These are phyloP conservation scores for Aspergillus campestris DNA, from an alignment of 495 filamentous ascomycete genomes.

Conservation along the genomic window DNA sequence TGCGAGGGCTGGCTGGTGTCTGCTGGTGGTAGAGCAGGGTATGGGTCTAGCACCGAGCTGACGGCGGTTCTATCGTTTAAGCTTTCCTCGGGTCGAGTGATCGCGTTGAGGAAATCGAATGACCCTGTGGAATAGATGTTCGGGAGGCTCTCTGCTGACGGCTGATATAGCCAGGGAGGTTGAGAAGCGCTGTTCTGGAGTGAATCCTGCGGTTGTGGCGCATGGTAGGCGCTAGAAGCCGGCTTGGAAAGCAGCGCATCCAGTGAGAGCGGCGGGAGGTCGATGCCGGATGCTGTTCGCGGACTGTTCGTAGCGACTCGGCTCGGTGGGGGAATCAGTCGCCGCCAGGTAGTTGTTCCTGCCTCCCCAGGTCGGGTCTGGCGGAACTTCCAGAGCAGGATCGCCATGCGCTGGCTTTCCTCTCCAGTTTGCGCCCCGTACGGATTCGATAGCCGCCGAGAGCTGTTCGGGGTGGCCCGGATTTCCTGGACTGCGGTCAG, in stretches of 20 bases:
- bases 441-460: constrained; percentile 23
- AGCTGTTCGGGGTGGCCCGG: constrained; percentile 25
- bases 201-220: constrained; percentile 25
- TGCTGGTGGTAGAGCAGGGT: constrained; percentile 23
- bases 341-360: constrained; percentile 46
- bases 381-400: constrained; percentile 47
- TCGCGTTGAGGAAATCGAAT: constrained; percentile 31
- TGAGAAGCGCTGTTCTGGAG: constrained; percentile 23
- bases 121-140: constrained; percentile 25
- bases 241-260: constrained; percentile 32
- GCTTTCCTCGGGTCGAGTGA: constrained; percentile 30
- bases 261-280: constrained; percentile 33
- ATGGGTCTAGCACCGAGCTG: constrained; percentile 35
- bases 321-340: constrained; percentile 35
- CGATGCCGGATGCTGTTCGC: constrained; percentile 23
- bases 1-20: constrained; percentile 27
- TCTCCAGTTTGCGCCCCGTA: constrained; percentile 21
- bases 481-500: constrained; percentile 46
- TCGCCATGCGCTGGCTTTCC: constrained; percentile 38
- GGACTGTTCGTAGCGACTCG: constrained; percentile 34
- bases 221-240: constrained; percentile 27
- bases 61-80: constrained; percentile 33
- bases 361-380: constrained; percentile 35
- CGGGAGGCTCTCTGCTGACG: constrained; percentile 29
- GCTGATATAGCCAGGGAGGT: constrained; percentile 31